Base-by-base conservation (phyloP, 805 yeast species). In the Teunomyces stri region DNA sequence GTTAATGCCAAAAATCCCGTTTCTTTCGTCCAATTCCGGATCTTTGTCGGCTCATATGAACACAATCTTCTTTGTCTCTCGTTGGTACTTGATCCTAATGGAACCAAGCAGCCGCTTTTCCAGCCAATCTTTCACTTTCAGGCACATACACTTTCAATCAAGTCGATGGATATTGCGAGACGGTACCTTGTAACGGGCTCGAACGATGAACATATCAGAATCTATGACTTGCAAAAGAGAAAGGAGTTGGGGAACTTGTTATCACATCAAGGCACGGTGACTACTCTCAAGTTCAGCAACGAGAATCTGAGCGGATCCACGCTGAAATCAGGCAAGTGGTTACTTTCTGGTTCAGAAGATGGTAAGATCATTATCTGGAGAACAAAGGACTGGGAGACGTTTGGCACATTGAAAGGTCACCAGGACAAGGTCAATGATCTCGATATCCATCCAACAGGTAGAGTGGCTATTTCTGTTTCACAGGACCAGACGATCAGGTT, bases 61-160 rank as follows among this genome's bases (percentile, higher is more conserved):
- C 99, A 94, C 69, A 89, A 90, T 52, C 68, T 94, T 41, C 70
- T 91, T 35, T 90, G 97, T 72, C 74, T 90, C 12, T 88, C 97
- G 1, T 70, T 89, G 38, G 77, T 84, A n/a, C 57, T 89, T 21
- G 78, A 82, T 50, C 57, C 59, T 1, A 48, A 46, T 10, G 49
- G 58, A n/a, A 38, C 54, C 6, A 68, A 66, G 45, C 72, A 77
- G 6, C 84, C 90, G 1, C 74, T 88, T 7, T 94, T 94, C 70
- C 90, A 89, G 40, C 96, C 98, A 2, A 84, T 94, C 37, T 94
- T 94, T 74, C 97, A 94, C 65, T 92, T 94, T 68, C 89, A 92
- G 57, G 96, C 99, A 1, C 99, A 94, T 67, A 75, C 96, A 0
- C 76, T 89, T 44, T 87, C 97, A 30, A 89, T 94, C 47, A 85